phyloP scores from a whole-genome alignment of 768 basidiomycete species.

The Mycena galopus region DNA sequence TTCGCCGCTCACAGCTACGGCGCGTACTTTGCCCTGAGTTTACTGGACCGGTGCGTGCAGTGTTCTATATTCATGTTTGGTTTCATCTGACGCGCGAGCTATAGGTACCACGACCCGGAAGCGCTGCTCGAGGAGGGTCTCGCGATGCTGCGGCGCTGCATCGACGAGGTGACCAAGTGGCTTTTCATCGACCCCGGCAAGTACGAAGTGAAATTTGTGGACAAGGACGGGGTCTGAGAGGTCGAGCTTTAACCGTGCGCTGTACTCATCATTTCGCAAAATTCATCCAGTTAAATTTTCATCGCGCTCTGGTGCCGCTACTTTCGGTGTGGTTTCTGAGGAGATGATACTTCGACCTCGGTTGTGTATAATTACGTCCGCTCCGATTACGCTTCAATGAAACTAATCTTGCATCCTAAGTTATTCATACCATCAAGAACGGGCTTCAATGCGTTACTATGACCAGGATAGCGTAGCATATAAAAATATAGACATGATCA shows the following conservation, averaged over 20 bases:
- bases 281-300: no score
- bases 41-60: constrained; percentile 84
- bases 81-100: constrained; percentile 5
- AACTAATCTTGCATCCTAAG: no score
- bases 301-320: no score
- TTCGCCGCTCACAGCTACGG: constrained; percentile 97
- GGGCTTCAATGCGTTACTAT: neutral
- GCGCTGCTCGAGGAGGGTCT: constrained; percentile 89
- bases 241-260: constrained; percentile 69
- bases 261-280: constrained; percentile 15
- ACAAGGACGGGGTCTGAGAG: constrained; percentile 90
- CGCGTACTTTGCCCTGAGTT: constrained; percentile 90
- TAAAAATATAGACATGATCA: neutral
- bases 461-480: neutral
- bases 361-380: no score
- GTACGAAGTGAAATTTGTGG: constrained; percentile 92
- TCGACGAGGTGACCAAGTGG: constrained; percentile 89
- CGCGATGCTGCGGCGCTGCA: constrained; percentile 85
- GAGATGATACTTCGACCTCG: no score
- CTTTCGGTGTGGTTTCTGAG: no score
- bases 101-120: constrained; percentile 91
- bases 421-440: no score
- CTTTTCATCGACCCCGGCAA: constrained; percentile 82
- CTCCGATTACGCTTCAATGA: no score
- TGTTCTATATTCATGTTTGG: neutral